A percentile compares a stretch with the other conserved stretches of the same genome.
Conservation (phyloP, 2,329 filamentous ascomycete species). For the Setomelanomma holmii region DNA sequence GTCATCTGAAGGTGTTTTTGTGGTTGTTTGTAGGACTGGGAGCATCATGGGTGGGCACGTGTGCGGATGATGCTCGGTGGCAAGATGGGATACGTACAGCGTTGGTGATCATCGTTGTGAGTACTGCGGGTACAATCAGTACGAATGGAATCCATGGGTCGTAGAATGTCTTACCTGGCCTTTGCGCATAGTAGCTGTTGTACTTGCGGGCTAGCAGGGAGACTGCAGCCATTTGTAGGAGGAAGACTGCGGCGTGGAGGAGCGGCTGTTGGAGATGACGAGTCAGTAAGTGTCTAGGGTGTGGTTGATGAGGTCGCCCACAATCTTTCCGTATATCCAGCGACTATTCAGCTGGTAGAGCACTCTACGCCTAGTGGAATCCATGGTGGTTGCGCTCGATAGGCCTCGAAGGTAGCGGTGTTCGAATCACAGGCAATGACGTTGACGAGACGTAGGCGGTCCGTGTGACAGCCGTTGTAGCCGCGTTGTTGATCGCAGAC, state of each 20-base stretch:
- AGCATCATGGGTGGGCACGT: neutral
- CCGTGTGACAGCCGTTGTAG: slow-evolving; percentile 23
- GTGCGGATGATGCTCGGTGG: slow-evolving; percentile 7
- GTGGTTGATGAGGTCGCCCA: slow-evolving; percentile 56
- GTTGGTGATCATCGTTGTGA: slow-evolving; percentile 99
- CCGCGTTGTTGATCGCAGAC: slow-evolving; percentile 12
- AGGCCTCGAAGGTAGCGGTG: slow-evolving; percentile 20
- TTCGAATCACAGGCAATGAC: slow-evolving; percentile 34
- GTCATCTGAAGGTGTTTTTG: neutral
- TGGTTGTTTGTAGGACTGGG: neutral
- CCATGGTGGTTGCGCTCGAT: slow-evolving; percentile 40
- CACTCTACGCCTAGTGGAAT: slow-evolving; percentile 62
- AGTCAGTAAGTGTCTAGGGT: slow-evolving; percentile 9
- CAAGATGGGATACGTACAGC: slow-evolving; percentile 64
- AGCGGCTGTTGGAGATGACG: slow-evolving; percentile 69
- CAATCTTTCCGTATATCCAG: slow-evolving; percentile 76
- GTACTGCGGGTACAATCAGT: slow-evolving; percentile 61
- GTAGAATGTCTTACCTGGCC: slow-evolving; percentile 68
- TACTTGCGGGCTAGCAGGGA: slow-evolving; percentile 84
- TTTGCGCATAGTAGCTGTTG: slow-evolving; percentile 91
- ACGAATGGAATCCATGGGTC: neutral
- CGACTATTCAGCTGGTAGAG: slow-evolving; percentile 72
- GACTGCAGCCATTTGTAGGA: slow-evolving; percentile 87
- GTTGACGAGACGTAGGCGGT: slow-evolving; percentile 33
- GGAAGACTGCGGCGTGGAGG: slow-evolving; percentile 81